Evolutionary conservation across 768 basidiomycete genomes (phyloP).

Genomic region (Kwoniella europaea): DNA sequence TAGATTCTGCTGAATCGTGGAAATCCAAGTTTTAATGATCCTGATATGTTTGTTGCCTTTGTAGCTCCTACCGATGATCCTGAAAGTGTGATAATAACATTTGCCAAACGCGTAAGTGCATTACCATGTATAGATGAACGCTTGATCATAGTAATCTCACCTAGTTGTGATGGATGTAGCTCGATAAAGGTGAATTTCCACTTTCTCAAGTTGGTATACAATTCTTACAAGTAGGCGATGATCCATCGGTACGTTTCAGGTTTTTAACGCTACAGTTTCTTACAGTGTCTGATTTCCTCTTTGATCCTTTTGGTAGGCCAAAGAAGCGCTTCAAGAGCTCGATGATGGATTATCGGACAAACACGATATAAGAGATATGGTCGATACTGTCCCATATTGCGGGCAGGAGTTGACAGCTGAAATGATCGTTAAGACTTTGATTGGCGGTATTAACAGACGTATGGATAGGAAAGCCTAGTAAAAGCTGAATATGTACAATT

Average conservation of each 20-base stretch:
- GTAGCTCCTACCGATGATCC: constrained; percentile 61
- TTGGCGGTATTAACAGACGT: constrained; percentile 70
- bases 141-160: too few relatives aligned
- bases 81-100: constrained; percentile 58
- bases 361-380: constrained; percentile 66
- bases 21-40: background rate
- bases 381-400: constrained; percentile 69
- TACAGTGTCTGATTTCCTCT: too few relatives aligned
- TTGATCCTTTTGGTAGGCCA: constrained; percentile 47
- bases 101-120: constrained; percentile 57
- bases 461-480: constrained; percentile 55
- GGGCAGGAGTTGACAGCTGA: constrained; percentile 60
- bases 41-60: constrained; percentile 27
- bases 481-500: too few relatives aligned
- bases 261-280: too few relatives aligned
- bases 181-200: constrained; percentile 63
- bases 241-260: constrained; percentile 31
- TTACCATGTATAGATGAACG: too few relatives aligned
- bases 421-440: constrained; percentile 67
- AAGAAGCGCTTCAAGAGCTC: constrained; percentile 63
- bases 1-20: constrained; percentile 18
- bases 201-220: constrained; percentile 70
- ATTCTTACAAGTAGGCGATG: constrained; percentile 71
- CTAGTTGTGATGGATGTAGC: background rate
- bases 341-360: constrained; percentile 65